Evolutionary conservation across 2,329 filamentous ascomycete genomes (phyloP).

Genomic region (Verticillium nonalfalfae): DNA sequence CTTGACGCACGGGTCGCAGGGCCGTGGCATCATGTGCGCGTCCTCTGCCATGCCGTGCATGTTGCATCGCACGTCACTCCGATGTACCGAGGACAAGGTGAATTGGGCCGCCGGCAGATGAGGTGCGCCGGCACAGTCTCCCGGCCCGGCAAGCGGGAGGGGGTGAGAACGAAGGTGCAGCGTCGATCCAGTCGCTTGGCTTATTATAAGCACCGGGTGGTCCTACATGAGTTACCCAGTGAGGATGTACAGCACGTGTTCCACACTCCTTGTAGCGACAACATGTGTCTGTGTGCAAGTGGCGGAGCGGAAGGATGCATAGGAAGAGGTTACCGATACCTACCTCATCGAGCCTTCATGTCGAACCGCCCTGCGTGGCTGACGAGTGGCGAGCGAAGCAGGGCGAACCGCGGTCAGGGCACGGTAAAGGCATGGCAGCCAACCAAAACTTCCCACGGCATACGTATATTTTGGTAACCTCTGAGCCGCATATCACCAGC

Average conservation of each 20-base stretch:
- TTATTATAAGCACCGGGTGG: background rate
- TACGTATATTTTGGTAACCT: no score
- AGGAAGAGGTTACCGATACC: no score
- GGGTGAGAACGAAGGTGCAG: background rate
- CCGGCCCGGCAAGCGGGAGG: background rate
- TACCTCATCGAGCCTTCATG: background rate
- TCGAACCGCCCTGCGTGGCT: background rate
- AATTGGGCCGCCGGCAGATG: background rate
- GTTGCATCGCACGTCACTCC: background rate
- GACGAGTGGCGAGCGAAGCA: no score
- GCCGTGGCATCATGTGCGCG: background rate
- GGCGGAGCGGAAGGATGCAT: no score
- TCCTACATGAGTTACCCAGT: no score
- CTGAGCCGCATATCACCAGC: no score
- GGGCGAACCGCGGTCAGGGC: no score
- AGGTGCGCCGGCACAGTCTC: background rate
- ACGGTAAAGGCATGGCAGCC: no score
- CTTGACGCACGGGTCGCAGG: background rate
- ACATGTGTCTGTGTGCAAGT: background rate
- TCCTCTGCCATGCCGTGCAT: background rate
- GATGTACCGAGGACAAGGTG: background rate
- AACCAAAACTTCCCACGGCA: no score
- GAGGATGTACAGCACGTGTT: background rate
- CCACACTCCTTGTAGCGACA: background rate
- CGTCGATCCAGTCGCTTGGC: background rate